Percentiles rank a stretch among this genome's conserved stretches.
Evolutionary conservation across 2,329 filamentous ascomycete species (phyloP).

Genomic region (Lachnellula subtilissima): DNA sequence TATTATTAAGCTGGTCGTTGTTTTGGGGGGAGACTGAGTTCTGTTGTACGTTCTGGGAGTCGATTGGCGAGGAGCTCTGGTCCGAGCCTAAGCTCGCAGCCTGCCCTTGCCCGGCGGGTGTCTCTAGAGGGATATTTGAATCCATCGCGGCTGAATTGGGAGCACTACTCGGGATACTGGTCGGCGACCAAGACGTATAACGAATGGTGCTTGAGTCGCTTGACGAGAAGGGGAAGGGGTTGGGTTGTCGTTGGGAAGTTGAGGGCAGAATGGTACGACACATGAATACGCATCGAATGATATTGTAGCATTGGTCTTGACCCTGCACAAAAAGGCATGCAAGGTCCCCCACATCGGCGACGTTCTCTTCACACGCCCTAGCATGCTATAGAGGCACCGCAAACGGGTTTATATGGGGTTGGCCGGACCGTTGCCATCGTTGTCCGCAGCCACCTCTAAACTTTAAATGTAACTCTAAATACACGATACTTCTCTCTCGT

Average conservation of each 20-base stretch:
- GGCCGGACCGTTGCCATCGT: too few species aligned
- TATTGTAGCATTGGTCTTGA: neutral
- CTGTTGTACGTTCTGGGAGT: neutral
- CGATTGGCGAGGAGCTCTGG: neutral
- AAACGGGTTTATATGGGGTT: too few species aligned
- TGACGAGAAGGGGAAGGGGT: neutral
- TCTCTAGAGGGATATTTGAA: neutral
- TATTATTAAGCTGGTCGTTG: neutral
- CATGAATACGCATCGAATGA: neutral
- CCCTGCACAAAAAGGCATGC: neutral
- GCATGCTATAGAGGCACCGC: too few species aligned
- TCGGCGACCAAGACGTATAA: neutral
- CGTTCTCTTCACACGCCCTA: too few species aligned
- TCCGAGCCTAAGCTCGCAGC: neutral
- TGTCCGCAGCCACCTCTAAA: too few species aligned
- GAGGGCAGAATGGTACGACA: neutral
- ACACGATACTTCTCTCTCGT: too few species aligned
- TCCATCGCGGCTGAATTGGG: neutral
- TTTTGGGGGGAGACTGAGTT: neutral
- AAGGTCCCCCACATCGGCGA: neutral
- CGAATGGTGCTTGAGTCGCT: neutral
- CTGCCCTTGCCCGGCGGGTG: neutral
- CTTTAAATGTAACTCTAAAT: too few species aligned
- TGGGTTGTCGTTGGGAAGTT: neutral
- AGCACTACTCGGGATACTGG: neutral